phyloP scores from a whole-genome alignment of 2,329 filamentous ascomycete species.

The Curvularia eragrostidis region DNA sequence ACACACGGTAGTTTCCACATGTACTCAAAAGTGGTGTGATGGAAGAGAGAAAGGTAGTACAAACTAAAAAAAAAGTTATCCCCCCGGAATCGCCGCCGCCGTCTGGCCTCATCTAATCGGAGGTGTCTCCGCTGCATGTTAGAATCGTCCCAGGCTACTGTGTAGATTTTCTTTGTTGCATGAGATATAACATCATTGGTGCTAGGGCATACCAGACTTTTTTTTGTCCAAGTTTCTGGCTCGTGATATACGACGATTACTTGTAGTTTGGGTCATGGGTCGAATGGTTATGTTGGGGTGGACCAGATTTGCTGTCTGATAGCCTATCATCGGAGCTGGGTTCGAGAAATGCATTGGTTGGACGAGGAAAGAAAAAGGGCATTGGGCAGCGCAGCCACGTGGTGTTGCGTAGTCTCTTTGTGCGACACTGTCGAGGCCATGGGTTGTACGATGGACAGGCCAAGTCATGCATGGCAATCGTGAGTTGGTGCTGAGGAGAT shows the following conservation, averaged over 20 bases:
- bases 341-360: not conserved
- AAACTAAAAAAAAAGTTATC: not conserved
- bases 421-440: not conserved
- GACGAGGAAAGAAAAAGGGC: not conserved
- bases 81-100: no score
- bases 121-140: not conserved
- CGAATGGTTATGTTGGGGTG: not conserved
- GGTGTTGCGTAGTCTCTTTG: not conserved
- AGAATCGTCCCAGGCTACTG: not conserved
- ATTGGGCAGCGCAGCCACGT: not conserved
- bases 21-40: no score
- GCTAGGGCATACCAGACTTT: not conserved
- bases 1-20: not conserved
- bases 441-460: not conserved
- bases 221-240: not conserved
- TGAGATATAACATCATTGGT: not conserved
- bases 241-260: conserved; percentile 7
- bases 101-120: not conserved
- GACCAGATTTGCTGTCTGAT: not conserved
- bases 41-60: not conserved
- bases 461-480: not conserved
- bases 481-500: not conserved
- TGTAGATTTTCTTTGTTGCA: not conserved
- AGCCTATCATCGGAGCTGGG: not conserved
- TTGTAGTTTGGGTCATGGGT: not conserved